These are phyloP conservation scores for Conticribra guillardii DNA, from an alignment of 108 stramenopile genomes.

Conservation along the genomic window DNA sequence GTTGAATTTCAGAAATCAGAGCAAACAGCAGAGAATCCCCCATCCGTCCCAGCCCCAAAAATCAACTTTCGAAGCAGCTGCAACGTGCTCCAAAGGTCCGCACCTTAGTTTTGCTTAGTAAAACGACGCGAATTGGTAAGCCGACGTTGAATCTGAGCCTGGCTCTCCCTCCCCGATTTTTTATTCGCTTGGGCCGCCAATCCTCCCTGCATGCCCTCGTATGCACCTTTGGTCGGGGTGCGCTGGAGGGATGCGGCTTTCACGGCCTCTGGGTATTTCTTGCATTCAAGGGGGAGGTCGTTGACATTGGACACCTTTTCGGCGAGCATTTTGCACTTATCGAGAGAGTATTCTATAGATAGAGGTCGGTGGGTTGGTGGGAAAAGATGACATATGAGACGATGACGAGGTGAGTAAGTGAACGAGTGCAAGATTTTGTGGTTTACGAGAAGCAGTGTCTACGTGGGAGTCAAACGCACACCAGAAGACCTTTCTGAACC, in stretches of 20 bases:
- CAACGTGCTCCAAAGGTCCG: no score
- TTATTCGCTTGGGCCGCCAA: conserved; percentile 43
- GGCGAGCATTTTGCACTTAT: conserved; percentile 50
- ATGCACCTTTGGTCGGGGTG: conserved; percentile 21
- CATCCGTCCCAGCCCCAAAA: no score
- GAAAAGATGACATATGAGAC: background rate
- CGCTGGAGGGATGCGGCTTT: conserved; percentile 33
- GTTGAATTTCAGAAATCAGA: no score
- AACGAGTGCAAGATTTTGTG: no score
- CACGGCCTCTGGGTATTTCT: conserved; percentile 39
- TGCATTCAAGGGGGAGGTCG: conserved; percentile 46
- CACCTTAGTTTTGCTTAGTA: conserved; percentile 25
- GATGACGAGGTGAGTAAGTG: no score
- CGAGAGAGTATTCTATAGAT: conserved; percentile 41
- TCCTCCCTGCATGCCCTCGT: conserved; percentile 42
- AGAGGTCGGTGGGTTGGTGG: background rate
- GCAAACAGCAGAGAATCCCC: no score
- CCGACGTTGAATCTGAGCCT: conserved; percentile 49
- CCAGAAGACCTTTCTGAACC: no score
- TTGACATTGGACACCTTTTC: conserved; percentile 32
- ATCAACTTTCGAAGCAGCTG: no score
- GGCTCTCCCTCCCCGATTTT: conserved; percentile 31
- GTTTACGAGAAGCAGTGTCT: no score
- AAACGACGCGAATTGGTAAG: conserved; percentile 50
- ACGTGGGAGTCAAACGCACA: no score